Evolutionary conservation across 2,329 filamentous ascomycete genomes (phyloP).

Genomic region (Phialocephala sp.): DNA sequence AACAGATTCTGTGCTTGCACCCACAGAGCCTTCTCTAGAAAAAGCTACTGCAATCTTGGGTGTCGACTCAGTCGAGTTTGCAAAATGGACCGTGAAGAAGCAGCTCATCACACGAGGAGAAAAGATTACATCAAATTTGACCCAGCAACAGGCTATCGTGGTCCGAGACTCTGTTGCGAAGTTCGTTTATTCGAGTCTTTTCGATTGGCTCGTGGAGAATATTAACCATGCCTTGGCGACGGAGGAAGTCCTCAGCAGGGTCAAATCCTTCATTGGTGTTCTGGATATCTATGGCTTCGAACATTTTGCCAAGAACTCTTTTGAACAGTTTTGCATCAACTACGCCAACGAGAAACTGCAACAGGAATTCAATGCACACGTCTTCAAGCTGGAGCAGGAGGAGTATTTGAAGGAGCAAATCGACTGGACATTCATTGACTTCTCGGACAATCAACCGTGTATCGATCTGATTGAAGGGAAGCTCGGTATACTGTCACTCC

Average conservation of each 20-base stretch:
- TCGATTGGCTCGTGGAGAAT: conserved; percentile 98
- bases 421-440: conserved; percentile 99
- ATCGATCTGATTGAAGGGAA: conserved; percentile 98
- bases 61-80: conserved; percentile 84
- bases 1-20: conserved; percentile 82
- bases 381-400: conserved; percentile 98
- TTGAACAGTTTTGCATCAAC: conserved; percentile 99
- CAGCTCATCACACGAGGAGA: conserved; percentile 95
- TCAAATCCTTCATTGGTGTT: conserved; percentile 93
- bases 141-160: conserved; percentile 89
- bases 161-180: conserved; percentile 98
- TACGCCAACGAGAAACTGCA: conserved; percentile 99
- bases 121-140: conserved; percentile 96
- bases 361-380: conserved; percentile 98
- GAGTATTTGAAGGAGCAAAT: conserved; percentile 97
- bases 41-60: conserved; percentile 85
- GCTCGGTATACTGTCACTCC: conserved; percentile 85
- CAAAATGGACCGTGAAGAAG: conserved; percentile 99
- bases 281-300: conserved; percentile 99
- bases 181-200: conserved; percentile 97
- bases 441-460: conserved; percentile 98
- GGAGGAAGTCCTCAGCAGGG: conserved; percentile 81
- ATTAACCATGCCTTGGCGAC: conserved; percentile 92
- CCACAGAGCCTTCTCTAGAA: conserved; percentile 81
- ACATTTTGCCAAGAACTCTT: conserved; percentile 99